Base-by-base conservation (phyloP, 257 asterid genomes). In the Lycium barbarum region DNA sequence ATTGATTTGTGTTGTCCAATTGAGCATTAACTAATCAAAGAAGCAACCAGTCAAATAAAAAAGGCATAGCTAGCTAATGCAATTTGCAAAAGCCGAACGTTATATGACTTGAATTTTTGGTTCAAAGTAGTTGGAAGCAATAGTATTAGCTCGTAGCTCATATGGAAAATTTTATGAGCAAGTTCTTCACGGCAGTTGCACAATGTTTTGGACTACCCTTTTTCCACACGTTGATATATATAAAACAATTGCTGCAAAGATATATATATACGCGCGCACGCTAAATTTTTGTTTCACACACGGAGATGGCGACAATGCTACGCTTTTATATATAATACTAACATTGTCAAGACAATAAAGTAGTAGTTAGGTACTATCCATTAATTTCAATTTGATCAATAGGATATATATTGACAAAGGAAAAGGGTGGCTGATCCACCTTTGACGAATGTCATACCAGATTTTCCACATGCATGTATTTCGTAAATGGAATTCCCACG, bases 341-440 rank as follows among this genome's bases (percentile, higher is more conserved):
- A 62, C 14, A 62, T 62, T 20, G 36, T 62, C 36, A 62, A 62
- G 68, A 62, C 68, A 72, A 45, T 72, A 18, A 10, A 72, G 58
- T 45, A 63, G 40, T 63, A 26, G 40, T 33, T 63, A 57, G 63
- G 20, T 63, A 20, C 1, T 8, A 63, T 9, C 71, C 5, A 63
- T 63, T 15, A 58, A 7, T 63, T 22, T 63, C 17, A 9, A 63
- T 63, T 63, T 63, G 43, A 63, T 63, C 1, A 26, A 61, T 9
- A 10, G 17, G 71, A 26, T 22, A 12, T 54, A 61, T 61, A 61
- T 43, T 20, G 80, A 47, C 81, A 47, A 73, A 5, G 6, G 20
- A 73, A 47, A 73, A 47, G 81, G 59, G 59, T 20, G 22, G 59
- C 59, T 45, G 22, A 38, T 76, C 87, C 35, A 33, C 49, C 15